Percentiles rank a stretch among this genome's conserved stretches.
Evolutionary conservation across 345 rosid genomes (phyloP).

Genomic region (Boechera divaricarpa): DNA sequence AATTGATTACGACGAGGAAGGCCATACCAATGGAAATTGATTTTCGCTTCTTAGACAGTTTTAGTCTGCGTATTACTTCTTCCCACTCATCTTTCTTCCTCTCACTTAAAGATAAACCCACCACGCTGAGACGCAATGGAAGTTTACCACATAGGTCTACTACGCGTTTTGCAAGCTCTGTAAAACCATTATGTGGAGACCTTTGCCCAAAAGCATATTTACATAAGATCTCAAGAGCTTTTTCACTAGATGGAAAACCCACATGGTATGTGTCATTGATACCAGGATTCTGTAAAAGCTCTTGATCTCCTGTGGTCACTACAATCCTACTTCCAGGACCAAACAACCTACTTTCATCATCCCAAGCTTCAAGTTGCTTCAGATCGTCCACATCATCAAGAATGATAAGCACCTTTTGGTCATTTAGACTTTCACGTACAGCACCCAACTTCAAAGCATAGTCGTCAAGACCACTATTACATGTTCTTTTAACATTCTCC

Average conservation of each 20-base stretch:
- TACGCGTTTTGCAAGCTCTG: neutral
- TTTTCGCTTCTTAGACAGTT: neutral
- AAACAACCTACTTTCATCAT: conserved; percentile 3
- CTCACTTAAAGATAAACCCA: conserved; percentile 12
- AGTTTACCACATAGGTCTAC: neutral
- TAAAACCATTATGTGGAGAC: neutral
- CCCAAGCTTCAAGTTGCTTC: neutral
- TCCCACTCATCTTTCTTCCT: neutral
- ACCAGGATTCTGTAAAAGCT: neutral
- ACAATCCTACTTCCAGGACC: conserved; percentile 18
- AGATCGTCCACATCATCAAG: neutral
- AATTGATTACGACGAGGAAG: neutral
- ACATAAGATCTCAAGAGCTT: conserved; percentile 5
- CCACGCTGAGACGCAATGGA: conserved; percentile 7
- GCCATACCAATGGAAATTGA: neutral
- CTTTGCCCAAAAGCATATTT: neutral
- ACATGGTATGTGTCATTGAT: neutral
- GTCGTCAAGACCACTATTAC: neutral
- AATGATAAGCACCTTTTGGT: conserved; percentile 10
- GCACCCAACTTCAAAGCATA: neutral
- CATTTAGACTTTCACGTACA: neutral
- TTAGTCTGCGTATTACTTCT: neutral
- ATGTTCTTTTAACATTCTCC: too few relatives aligned
- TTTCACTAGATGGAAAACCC: neutral
- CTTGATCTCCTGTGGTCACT: neutral